Evolutionary conservation across 768 basidiomycete genomes (phyloP).

Genomic region (Boletellus ananas): DNA sequence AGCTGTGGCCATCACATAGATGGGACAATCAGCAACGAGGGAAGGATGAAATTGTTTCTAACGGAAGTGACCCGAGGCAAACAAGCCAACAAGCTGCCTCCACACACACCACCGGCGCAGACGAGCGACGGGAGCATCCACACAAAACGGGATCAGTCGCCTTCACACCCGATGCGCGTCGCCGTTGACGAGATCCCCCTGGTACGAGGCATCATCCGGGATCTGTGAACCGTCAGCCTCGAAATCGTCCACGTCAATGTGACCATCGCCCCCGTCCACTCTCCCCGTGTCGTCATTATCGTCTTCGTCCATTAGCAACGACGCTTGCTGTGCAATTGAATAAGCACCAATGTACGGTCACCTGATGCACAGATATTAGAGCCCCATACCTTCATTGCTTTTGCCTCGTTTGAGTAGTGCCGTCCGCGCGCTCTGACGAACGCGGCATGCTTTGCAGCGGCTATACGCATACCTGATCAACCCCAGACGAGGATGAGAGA

Average conservation of each 20-base stretch:
- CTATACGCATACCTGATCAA: constrained; percentile 41
- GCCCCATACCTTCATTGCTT: constrained; percentile 79
- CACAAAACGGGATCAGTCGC: neutral
- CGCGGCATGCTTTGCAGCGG: constrained; percentile 76
- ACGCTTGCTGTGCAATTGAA: constrained; percentile 50
- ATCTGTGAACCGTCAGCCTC: constrained; percentile 2
- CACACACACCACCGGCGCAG: neutral
- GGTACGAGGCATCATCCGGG: neutral
- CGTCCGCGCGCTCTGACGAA: constrained; percentile 78
- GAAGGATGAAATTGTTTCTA: too few relatives aligned
- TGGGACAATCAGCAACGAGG: too few relatives aligned
- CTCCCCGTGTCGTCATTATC: constrained; percentile 32
- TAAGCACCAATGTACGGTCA: neutral
- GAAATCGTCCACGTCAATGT: constrained; percentile 11
- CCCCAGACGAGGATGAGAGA: neutral
- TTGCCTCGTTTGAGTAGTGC: constrained; percentile 88
- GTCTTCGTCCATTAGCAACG: constrained; percentile 61
- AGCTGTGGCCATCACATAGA: too few relatives aligned
- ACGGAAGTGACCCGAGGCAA: too few relatives aligned
- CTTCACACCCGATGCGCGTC: constrained; percentile 17
- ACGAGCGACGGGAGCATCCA: too few relatives aligned
- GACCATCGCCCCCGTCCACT: neutral
- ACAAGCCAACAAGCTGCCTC: too few relatives aligned
- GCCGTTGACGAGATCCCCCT: constrained; percentile 17
- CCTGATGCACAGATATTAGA: neutral